Evolutionary conservation across 768 basidiomycete genomes (phyloP).

Genomic region (Russula emetica): DNA sequence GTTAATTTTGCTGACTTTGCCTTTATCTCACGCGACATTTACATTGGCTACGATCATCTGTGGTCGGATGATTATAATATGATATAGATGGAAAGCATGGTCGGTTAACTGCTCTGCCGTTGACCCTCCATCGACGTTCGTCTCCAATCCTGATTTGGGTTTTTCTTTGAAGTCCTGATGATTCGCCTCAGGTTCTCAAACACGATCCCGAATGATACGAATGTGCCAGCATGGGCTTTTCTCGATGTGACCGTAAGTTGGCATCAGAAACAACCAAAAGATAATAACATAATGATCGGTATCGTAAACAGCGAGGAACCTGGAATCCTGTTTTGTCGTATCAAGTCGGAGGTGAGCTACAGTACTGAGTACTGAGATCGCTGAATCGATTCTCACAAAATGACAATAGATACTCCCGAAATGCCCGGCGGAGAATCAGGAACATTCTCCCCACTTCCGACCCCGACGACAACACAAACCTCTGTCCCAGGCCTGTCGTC

Average conservation of each 20-base stretch:
- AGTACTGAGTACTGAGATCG: background rate
- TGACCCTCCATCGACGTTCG: slow-evolving; percentile 12
- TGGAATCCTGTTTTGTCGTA: slow-evolving; percentile 13
- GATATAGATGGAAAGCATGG: slow-evolving; percentile 8
- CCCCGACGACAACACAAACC: slow-evolving; percentile 8
- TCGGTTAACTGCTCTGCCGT: background rate
- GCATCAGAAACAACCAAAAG: background rate
- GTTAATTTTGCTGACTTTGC: too few relatives aligned
- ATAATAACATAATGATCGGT: background rate
- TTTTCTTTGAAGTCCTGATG: background rate
- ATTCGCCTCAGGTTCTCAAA: slow-evolving; percentile 3
- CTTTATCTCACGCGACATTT: background rate
- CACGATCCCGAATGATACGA: slow-evolving; percentile 1
- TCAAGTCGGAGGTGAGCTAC: slow-evolving; percentile 13
- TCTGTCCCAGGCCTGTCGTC: slow-evolving; percentile 6
- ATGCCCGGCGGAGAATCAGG: background rate
- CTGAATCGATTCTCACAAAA: background rate
- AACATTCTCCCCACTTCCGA: background rate
- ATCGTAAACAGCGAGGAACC: background rate
- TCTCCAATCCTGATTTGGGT: background rate
- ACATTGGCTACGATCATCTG: background rate
- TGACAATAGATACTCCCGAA: background rate
- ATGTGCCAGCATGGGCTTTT: slow-evolving; percentile 18
- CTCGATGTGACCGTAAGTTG: slow-evolving; percentile 14
- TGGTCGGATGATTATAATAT: background rate